Conservation (phyloP, 2,329 filamentous ascomycete species). For the Didymella segeticola region DNA sequence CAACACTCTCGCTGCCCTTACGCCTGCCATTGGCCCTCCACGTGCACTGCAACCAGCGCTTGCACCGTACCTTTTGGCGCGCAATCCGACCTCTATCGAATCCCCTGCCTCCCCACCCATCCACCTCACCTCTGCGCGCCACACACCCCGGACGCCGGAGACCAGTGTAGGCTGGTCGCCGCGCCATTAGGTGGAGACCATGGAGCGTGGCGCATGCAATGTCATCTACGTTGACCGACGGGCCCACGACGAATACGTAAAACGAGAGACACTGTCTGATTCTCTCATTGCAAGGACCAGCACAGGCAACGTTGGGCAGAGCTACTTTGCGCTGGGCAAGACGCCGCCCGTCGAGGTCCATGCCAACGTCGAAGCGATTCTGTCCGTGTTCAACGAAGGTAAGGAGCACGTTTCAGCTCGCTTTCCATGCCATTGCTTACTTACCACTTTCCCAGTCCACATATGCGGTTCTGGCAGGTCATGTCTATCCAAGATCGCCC, state of each 20-base stretch:
- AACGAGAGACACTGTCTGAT: constrained; percentile 44
- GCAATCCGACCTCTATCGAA: constrained; percentile 15
- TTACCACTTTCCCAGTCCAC: constrained; percentile 44
- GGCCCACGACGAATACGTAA: constrained; percentile 50
- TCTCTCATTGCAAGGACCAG: constrained; percentile 43
- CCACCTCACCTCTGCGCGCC: constrained; percentile 38
- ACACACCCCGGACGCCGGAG: constrained; percentile 34
- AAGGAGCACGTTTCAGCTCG: constrained; percentile 10
- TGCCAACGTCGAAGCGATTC: constrained; percentile 49
- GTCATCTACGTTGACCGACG: constrained; percentile 54
- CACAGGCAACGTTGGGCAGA: constrained; percentile 42
- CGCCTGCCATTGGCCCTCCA: constrained; percentile 24
- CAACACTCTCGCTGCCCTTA: constrained; percentile 11
- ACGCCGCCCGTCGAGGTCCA: constrained; percentile 44
- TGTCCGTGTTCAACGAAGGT: constrained; percentile 53
- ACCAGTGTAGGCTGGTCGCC: constrained; percentile 42
- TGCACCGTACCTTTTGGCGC: constrained; percentile 8
- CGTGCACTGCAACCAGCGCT: constrained; percentile 16
- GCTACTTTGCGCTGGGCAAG: constrained; percentile 46
- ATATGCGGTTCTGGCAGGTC: constrained; percentile 50
- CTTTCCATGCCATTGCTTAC: constrained; percentile 13
- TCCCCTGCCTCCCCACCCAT: not conserved
- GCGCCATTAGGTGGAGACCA: constrained; percentile 41
- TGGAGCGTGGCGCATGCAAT: constrained; percentile 55
- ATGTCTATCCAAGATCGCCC: constrained; percentile 46